Evolutionary conservation across 192 early-diverging fungal genomes (phyloP), one percentile per base, ranked within the genome.

Genomic region (Backusella westeae): DNA sequence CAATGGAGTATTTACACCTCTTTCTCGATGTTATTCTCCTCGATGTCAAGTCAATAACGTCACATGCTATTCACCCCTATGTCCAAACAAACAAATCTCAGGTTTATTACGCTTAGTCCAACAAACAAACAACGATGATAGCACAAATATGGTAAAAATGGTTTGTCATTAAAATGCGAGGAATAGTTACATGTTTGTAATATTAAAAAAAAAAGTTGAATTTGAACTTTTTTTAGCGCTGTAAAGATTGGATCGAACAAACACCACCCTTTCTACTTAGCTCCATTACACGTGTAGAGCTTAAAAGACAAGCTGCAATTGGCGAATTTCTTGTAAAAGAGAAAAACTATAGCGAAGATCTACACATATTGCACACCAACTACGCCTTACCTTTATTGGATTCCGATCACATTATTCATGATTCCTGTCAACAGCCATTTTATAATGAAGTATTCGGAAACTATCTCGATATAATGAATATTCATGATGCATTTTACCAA

Each of bases 221-320:
- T 10, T 19, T 63, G 9, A 32, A 32, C 32, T 32, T 32, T 32
- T 63, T 29, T 3, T 63, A 63, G 56, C 56, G 56, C 8, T 23
- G 1, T 63, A 63, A 32, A 63, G 56, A 63, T 9, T 63, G 56
- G 56, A 63, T 63, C 4, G 56, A 63, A 9, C 56, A 63, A 29
- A 63, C 23, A 63, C 56, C 56, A 63, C 26, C 23, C 6, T 63
- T 59, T 59, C 63, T 77, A 65, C 52, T 26, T 2, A 29, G 71
- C 14, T 59, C 44, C 0, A 66, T 46, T 15, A 41, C 67, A 29
- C 42, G 23, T 8, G 39, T 63, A 21, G 72, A 79, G 34, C 46
- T 79, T 21, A 75, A 74, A 44, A 9, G 67, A 44, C 78, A 79
- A 53, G 78, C 78, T 14, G 78, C 71, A 5, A 75, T 79, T 36